Base-by-base conservation (phyloP, 257 asterid genomes). In the Anisodus tanguticus region DNA sequence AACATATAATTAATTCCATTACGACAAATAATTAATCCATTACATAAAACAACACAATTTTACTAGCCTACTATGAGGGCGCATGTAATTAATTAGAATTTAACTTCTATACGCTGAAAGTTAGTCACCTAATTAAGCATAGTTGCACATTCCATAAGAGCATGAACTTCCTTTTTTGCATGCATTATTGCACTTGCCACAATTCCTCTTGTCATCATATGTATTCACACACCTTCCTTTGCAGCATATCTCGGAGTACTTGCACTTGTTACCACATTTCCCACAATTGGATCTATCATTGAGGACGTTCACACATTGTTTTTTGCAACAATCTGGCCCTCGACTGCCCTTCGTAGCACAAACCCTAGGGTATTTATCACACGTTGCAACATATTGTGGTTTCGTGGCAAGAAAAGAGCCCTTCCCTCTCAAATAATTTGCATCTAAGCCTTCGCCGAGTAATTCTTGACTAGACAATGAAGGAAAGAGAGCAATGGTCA, bases 271-370 rank as follows among this genome's bases (percentile, higher is more conserved):
- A 2, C 87, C 91, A 84, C 90, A 87, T 60, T 51, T 83, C 1
- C 85, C 87, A 59, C 90, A 87, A 49, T 89, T 85, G 6, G 64
- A 4, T 6, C 68, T 16, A 84, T 89, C 89, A 3, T 37, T 87
- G 66, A 43, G 64, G 83, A 87, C 87, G 43, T 87, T 64, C 31
- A 85, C 90, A 5, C 90, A 85, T 85, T 86, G 87, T 71, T 88
- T 88, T 37, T 82, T 82, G 87, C 87, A 89, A 80, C 90, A 89
- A 78, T 88, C 88, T 11, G 80, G 87, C 26, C 85, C 86, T 5
- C 62, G 76, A 39, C 89, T 67, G 60, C 89, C 89, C 41, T 70
- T 77, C n/a, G 37, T 9, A 68, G 87, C 85, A 63, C 89, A 88
- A 39, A 89, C 79, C 39, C 86, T 86, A 4, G 88, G 89, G 76